Evolutionary conservation across 768 basidiomycete genomes (phyloP), one percentile per base, ranked within the genome.

Genomic region (Cyclocybe aegerita): DNA sequence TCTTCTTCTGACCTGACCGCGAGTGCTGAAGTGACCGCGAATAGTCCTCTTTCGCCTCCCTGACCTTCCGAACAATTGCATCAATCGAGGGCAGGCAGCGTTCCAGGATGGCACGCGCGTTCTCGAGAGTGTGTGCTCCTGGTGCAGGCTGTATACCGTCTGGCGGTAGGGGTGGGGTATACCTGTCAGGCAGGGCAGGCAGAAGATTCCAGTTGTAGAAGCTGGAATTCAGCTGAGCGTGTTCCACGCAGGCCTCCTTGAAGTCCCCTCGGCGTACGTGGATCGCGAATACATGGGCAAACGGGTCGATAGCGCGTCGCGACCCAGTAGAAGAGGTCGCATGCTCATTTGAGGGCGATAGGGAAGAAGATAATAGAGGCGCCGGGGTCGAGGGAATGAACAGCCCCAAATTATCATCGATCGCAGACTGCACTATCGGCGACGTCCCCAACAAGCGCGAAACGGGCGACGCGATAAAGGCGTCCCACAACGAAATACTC

Each of bases 231-330:
- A 68, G 73, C 14, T 59, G 65, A 6, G 74, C 73, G 15, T 80
- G 71, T 29, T 65, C 56, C 5, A 65, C 39, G 56, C 80, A 82
- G 0, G 70, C 68, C 30, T 70, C 61, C 45, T 74, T 66, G 58
- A 67, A 83, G 61, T 81, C 80, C 4, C 80, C 80, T 14, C 81
- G 72, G 12, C 81, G 73, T 7, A 80, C 58, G 55, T 82, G 80
- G 43, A 81, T 65, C 0, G 79, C 79, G 36, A 82, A 63, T 59
- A 79, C 73, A 39, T 65, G 69, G 62, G 62, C 72, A 61, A 65
- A 85, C 46, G 63, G 72, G 54, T 70, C 45, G 38, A 60, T 30
- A 54, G 56, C 15, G 66, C 65, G 48, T 52, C 64, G 42, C 35
- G 65, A 52, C 49, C 58, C 15, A 49, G 44, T 16, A 63, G 17